Evolutionary conservation across 768 basidiomycete species (phyloP).

Genomic region (Leccinum fibrillosum): DNA sequence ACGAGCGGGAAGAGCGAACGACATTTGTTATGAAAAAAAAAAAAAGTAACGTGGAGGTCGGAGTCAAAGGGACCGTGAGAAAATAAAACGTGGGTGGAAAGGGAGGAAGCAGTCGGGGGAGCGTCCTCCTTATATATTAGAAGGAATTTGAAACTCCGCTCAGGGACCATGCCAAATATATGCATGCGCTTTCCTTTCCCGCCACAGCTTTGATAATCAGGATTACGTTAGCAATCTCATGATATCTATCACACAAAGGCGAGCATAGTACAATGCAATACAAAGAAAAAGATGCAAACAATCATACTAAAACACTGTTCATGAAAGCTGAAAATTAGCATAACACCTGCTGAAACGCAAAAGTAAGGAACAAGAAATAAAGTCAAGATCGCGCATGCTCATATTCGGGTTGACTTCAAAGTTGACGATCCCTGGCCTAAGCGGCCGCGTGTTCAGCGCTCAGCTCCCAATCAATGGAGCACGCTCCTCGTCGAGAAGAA

Average conservation of each 20-base stretch:
- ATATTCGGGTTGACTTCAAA: background rate
- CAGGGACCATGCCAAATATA: constrained; percentile 24
- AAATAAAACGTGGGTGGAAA: constrained; percentile 27
- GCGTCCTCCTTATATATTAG: constrained; percentile 27
- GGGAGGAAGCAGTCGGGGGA: constrained; percentile 11
- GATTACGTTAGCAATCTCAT: background rate
- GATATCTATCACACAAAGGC: background rate
- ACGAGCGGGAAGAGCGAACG: constrained; percentile 71
- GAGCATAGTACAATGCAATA: constrained; percentile 1
- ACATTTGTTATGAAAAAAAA: constrained; percentile 30
- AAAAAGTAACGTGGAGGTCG: constrained; percentile 20
- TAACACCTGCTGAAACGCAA: background rate
- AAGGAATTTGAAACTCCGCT: constrained; percentile 28
- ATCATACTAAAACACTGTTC: constrained; percentile 1
- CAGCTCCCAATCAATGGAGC: constrained; percentile 66
- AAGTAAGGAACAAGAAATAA: background rate
- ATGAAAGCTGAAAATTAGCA: background rate
- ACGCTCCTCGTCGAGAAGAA: constrained; percentile 84
- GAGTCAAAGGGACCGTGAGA: constrained; percentile 26
- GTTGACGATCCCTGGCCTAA: background rate
- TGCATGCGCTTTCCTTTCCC: constrained; percentile 11
- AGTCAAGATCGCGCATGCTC: background rate
- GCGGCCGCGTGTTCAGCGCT: constrained; percentile 18
- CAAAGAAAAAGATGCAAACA: constrained; percentile 3
- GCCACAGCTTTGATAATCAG: constrained; percentile 1